phyloP scores from a whole-genome alignment of 2,329 filamentous ascomycete species.

The Xylariales sp. region DNA sequence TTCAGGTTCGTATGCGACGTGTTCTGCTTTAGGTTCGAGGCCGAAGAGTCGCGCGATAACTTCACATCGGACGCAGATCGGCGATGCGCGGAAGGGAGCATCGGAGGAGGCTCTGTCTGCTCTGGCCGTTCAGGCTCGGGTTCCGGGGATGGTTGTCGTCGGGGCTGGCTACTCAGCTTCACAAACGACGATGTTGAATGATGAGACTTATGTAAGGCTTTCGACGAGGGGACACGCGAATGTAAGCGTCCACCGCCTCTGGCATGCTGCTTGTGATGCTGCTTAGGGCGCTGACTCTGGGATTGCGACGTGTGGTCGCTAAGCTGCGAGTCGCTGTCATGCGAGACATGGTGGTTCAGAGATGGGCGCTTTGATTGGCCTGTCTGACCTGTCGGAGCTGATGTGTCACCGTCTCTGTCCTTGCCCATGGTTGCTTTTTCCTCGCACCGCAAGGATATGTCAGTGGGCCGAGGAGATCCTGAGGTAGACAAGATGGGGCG shows the following conservation, averaged over 20 bases:
- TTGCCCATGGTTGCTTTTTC: slow-evolving; percentile 18
- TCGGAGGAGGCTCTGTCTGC: slow-evolving; percentile 34
- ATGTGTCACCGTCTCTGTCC: slow-evolving; percentile 43
- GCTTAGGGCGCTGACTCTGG: slow-evolving; percentile 28
- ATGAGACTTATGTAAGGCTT: slow-evolving; percentile 41
- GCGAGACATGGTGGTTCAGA: slow-evolving; percentile 23
- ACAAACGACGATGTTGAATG: slow-evolving; percentile 18
- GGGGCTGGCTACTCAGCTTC: slow-evolving; percentile 12
- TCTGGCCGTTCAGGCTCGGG: slow-evolving; percentile 20
- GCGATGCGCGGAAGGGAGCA: slow-evolving; percentile 34
- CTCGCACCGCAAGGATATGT: slow-evolving; percentile 2
- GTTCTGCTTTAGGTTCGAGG: slow-evolving; percentile 45
- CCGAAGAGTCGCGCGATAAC: slow-evolving; percentile 40
- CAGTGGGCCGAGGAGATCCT: slow-evolving; percentile 2
- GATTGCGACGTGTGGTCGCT: slow-evolving; percentile 25
- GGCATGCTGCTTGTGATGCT: slow-evolving; percentile 39
- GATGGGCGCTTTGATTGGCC: slow-evolving; percentile 44
- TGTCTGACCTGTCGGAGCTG: slow-evolving; percentile 21
- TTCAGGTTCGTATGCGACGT: slow-evolving; percentile 50
- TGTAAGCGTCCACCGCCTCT: slow-evolving; percentile 43
- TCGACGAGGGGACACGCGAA: slow-evolving; percentile 48
- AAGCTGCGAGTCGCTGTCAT: slow-evolving; percentile 31
- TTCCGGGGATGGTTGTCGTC: slow-evolving; percentile 28
- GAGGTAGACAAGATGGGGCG: too few relatives aligned
- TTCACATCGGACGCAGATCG: slow-evolving; percentile 48